phyloP scores from a whole-genome alignment of 2,329 filamentous ascomycete species.

The Alternaria sp. region DNA sequence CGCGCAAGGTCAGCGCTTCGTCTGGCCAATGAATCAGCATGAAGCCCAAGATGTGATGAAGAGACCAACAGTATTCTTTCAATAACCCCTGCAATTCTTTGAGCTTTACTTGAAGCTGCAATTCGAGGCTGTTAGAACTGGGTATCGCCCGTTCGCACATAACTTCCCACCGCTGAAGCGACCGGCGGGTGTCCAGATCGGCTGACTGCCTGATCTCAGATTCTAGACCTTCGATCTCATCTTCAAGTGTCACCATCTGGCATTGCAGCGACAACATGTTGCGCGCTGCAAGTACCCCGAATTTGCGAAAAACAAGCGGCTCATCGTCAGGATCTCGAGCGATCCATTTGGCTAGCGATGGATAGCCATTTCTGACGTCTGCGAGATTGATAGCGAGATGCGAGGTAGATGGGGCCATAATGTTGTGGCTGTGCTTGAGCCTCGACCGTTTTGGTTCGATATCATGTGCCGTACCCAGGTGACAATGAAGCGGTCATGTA shows the following conservation, averaged over 20 bases:
- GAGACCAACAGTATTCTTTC: neutral
- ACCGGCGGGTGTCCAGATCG: conserved; percentile 3
- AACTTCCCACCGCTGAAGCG: neutral
- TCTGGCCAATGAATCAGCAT: neutral
- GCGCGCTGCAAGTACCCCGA: conserved; percentile 18
- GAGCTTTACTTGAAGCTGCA: neutral
- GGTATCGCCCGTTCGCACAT: neutral
- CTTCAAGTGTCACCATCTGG: neutral
- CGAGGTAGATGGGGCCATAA: neutral
- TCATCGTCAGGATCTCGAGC: conserved; percentile 24
- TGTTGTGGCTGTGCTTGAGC: neutral
- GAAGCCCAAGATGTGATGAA: neutral
- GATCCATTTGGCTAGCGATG: conserved; percentile 23
- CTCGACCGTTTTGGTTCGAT: neutral
- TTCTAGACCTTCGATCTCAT: conserved; percentile 1
- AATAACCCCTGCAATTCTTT: neutral
- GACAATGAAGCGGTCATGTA: too few relatives aligned
- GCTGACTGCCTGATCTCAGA: conserved; percentile 5
- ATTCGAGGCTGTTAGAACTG: neutral
- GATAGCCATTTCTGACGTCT: conserved; percentile 6
- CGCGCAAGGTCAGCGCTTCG: neutral
- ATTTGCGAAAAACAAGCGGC: conserved; percentile 26
- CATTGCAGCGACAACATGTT: conserved; percentile 5
- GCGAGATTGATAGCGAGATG: neutral
- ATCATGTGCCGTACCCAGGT: too few relatives aligned